Evolutionary conservation across 1,284 basidiomycete genomes (phyloP), one percentile per base, ranked within the genome.

Genomic region (Erythrobasidium hasegawianum): DNA sequence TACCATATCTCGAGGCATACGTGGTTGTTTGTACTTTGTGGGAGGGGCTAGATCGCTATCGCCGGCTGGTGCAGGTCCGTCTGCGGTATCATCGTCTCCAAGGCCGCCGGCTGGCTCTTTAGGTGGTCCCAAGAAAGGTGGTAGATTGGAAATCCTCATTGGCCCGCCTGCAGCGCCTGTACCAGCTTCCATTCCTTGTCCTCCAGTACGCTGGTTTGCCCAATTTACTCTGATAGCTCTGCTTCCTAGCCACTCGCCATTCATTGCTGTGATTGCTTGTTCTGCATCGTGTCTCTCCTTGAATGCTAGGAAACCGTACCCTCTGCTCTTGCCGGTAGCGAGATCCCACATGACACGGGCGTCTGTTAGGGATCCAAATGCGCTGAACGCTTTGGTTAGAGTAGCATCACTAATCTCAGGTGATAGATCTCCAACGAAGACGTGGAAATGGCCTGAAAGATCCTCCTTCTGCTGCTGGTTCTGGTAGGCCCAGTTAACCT

Each of bases 281-380:
- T 97, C 94, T 33, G 96, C 96, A 75, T 99, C 95, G 59, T 90
- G 88, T 80, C 94, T 94, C 81, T 96, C 92, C 72, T 92, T 85
- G 83, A 93, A 91, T 11, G 90, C 90, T 70, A 93, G 85, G 83
- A 95, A 94, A 67, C 90, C 90, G 76, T 93, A 96, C 47, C 92
- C 90, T 73, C 90, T 86, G 76, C 90, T 95, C 81, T 97, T 97
- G 72, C 95, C 94, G 66, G 92, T 96, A 81, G 94, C 95, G 90
- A 96, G 94, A 78, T 98, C 95, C 92, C 95, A 97, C 94, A 99
- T 99, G 72, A 98, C 94, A 55, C 95, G 86, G 55, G 94, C 95
- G 78, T 99, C 95, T 67, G 89, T 93, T 78, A 99, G 83, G 64
- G 88, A 90, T 40, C 92, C 90, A 77, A 97, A 97, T 45, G 90